Conservation (phyloP, 805 yeast genomes). For the Kodamaea leandrae region DNA sequence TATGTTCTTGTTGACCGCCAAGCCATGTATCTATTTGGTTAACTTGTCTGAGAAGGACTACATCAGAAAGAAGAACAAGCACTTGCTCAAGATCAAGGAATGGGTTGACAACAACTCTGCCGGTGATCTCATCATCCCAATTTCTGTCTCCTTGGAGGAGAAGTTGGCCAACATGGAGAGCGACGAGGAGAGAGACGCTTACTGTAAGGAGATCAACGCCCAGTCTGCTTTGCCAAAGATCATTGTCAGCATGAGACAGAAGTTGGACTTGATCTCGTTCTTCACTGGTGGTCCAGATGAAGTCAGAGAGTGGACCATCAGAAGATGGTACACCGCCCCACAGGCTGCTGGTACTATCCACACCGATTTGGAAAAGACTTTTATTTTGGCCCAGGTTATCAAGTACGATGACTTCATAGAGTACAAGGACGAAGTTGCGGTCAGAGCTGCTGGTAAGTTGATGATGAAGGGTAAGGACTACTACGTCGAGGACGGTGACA, state of each 20-base stretch:
- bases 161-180: slow-evolving; percentile 83
- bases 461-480: slow-evolving; percentile 92
- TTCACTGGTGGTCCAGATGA: slow-evolving; percentile 96
- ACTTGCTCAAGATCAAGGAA: slow-evolving; percentile 72
- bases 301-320: slow-evolving; percentile 97
- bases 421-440: slow-evolving; percentile 69
- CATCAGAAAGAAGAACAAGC: slow-evolving; percentile 85
- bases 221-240: slow-evolving; percentile 82
- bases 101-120: slow-evolving; percentile 91
- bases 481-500: slow-evolving; percentile 92
- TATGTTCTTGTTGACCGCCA: slow-evolving; percentile 87
- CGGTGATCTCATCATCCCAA: slow-evolving; percentile 83
- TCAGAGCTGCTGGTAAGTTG: slow-evolving; percentile 86
- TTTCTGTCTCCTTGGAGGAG: slow-evolving; percentile 90
- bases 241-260: slow-evolving; percentile 80
- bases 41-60: slow-evolving; percentile 89
- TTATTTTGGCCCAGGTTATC: slow-evolving; percentile 90
- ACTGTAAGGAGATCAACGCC: slow-evolving; percentile 71
- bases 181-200: slow-evolving; percentile 76
- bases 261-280: slow-evolving; percentile 84
- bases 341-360: slow-evolving; percentile 98
- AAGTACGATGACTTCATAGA: slow-evolving; percentile 79
- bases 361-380: slow-evolving; percentile 91
- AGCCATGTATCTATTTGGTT: slow-evolving; percentile 89
- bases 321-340: slow-evolving; percentile 93